Evolutionary conservation across 306 rosid genomes (phyloP).

Genomic region (Quercus gilva): DNA sequence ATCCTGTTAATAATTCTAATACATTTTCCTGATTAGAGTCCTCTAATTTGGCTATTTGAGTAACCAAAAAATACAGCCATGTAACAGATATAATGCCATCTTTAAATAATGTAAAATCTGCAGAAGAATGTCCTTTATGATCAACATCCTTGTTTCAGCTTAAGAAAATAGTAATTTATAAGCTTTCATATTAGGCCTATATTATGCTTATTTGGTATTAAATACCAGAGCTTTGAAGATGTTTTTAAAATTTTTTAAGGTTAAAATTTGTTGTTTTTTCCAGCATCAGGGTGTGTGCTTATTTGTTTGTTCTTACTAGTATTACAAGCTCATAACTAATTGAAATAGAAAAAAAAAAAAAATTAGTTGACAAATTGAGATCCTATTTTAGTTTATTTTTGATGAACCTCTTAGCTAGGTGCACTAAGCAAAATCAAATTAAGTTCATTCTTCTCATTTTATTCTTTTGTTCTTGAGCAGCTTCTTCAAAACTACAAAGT

Average conservation of each 20-base stretch:
- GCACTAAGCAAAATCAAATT: neutral
- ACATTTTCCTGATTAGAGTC: neutral
- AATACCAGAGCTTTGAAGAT: neutral
- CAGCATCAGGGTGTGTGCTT: neutral
- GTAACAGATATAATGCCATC: neutral
- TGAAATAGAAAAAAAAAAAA: constrained; percentile 2
- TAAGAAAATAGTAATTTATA: neutral
- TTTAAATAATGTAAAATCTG: neutral
- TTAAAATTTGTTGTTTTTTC: too few relatives aligned
- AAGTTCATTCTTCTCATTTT: constrained; percentile 1
- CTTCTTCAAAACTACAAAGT: constrained; percentile 93
- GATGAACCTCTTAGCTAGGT: neutral
- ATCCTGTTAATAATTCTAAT: neutral
- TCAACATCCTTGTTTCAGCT: neutral
- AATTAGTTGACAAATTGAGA: neutral
- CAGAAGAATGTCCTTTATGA: neutral
- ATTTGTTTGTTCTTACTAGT: neutral
- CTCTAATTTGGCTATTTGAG: neutral
- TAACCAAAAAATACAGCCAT: neutral
- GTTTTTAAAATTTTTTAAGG: neutral
- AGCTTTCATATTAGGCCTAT: neutral
- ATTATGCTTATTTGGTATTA: neutral
- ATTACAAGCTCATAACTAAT: neutral
- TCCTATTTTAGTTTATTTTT: neutral
- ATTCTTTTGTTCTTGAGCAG: constrained; percentile 41